phyloP scores from a whole-genome alignment of 2,329 filamentous ascomycete species.

The Keithomyces neogunnii region DNA sequence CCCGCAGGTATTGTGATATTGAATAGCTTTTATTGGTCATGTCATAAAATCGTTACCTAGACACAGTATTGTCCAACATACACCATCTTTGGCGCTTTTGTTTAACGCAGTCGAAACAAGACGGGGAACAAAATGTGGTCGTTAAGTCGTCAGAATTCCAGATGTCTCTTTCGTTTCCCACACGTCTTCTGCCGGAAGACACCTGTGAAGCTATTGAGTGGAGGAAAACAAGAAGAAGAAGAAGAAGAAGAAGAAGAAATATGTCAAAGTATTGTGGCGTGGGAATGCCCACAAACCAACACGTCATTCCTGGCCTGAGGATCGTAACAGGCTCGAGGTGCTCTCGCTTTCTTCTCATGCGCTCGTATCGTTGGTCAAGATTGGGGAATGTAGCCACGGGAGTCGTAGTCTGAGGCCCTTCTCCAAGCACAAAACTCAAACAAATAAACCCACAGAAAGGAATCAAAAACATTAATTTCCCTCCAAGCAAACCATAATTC shows the following conservation, averaged over 20 bases:
- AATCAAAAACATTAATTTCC: constrained; percentile 27
- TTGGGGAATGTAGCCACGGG: constrained; percentile 14
- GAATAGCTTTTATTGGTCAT: constrained; percentile 30
- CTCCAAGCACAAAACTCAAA: constrained; percentile 3
- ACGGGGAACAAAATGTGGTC: constrained; percentile 17
- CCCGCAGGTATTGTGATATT: constrained; percentile 6
- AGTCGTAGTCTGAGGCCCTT: constrained; percentile 10
- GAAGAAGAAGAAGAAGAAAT: constrained; percentile 1
- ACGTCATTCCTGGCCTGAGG: constrained; percentile 25
- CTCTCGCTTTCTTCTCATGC: constrained; percentile 20
- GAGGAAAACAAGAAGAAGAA: constrained; percentile 11
- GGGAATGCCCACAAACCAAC: constrained; percentile 14
- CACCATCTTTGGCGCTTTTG: constrained; percentile 21
- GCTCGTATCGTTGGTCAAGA: constrained; percentile 22
- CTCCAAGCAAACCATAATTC: constrained; percentile 35
- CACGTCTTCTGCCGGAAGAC: constrained; percentile 10
- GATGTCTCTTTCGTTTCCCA: constrained; percentile 17
- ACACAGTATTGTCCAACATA: constrained; percentile 26
- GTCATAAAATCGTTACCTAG: constrained; percentile 31
- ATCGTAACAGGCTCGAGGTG: constrained; percentile 27
- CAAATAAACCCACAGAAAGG: constrained; percentile 7
- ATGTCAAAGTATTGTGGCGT: constrained; percentile 8
- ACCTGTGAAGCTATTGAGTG: constrained; percentile 9
- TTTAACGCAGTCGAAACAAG: constrained; percentile 16
- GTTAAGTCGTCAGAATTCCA: constrained; percentile 25